Base-by-base conservation (phyloP, 2,329 filamentous ascomycete species). In the Trichoderma semiorbis region DNA sequence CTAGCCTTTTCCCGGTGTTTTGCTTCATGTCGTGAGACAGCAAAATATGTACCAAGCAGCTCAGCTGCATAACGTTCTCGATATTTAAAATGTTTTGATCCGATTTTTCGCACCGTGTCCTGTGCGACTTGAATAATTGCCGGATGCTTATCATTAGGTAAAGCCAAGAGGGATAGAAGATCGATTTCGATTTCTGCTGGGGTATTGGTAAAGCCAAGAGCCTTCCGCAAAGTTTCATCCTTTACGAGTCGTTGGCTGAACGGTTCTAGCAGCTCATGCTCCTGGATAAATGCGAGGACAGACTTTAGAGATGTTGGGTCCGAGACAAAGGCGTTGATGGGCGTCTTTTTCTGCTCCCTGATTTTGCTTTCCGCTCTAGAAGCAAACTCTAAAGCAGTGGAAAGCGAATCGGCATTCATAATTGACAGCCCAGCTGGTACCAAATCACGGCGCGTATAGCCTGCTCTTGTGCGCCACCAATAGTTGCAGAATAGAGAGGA, bases 381-480 rank as follows among this genome's bases (percentile, higher is more conserved):
- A 21, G 76, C 75, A 58, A 74, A 74, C 61, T 77, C 75, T 34
- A 77, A 73, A 6, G 72, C 71, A 14, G 71, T 68, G 24, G 72
- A 57, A 28, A 77, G 73, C 18, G 75, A 73, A 10, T 73, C 72
- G 16, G 30, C 24, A 32, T 32, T 67, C 62, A 67, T 62, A 5
- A 43, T n/a, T 6, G 50, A 58, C 30, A 71, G 18, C 5, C 63
- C 63, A 63, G 24, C 53, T 2, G 66, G 21, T 0, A 72, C 39
- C 53, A 70, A 26, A 36, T 72, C 71, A 4, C 69, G 68, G 7
- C 75, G 74, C 3, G 74, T 69, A 70, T 88, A 87, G 1, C 85
- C 85, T 1, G 87, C 80, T 26, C 81, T 78, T 5, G 76, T 76
- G 2, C 85, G 78, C 84, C 85, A 88, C 77, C 85, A 83, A n/a